phyloP scores from a whole-genome alignment of 768 basidiomycete genomes.

The Podaxis sp. region DNA sequence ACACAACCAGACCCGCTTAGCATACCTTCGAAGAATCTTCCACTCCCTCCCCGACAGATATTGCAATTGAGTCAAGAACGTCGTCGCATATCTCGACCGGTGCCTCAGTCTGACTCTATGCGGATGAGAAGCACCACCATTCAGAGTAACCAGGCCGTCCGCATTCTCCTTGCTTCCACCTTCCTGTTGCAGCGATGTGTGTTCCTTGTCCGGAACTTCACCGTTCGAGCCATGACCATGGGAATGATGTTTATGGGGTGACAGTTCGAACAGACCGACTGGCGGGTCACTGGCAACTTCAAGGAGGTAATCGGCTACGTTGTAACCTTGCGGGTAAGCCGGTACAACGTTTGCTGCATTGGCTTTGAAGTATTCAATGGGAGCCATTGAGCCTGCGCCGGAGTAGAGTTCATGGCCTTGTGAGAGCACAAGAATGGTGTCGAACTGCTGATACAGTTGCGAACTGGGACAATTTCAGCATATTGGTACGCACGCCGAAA shows the following conservation, averaged over 20 bases:
- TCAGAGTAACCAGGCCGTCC: constrained; percentile 15
- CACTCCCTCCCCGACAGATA: constrained; percentile 82
- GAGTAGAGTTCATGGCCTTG: constrained; percentile 78
- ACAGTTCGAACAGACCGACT: constrained; percentile 40
- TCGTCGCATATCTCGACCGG: constrained; percentile 55
- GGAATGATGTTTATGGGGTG: neutral
- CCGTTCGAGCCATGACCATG: neutral
- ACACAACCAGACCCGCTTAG: constrained; percentile 30
- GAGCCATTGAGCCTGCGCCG: constrained; percentile 72
- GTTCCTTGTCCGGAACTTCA: constrained; percentile 2
- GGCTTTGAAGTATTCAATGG: constrained; percentile 63
- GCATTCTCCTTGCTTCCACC: constrained; percentile 2
- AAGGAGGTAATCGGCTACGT: constrained; percentile 89
- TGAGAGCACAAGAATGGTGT: constrained; percentile 75
- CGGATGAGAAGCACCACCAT: constrained; percentile 3
- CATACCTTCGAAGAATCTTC: constrained; percentile 65
- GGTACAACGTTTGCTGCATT: constrained; percentile 38
- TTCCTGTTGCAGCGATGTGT: neutral
- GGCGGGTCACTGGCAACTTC: constrained; percentile 79
- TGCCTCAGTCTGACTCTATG: constrained; percentile 8
- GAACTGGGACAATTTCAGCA: constrained; percentile 45
- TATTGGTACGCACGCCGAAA: neutral
- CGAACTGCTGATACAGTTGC: constrained; percentile 82
- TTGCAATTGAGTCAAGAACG: constrained; percentile 88
- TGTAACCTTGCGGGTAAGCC: constrained; percentile 77